Evolutionary conservation across 2,329 filamentous ascomycete genomes (phyloP).

Genomic region (Ophiosphaerella narmari): DNA sequence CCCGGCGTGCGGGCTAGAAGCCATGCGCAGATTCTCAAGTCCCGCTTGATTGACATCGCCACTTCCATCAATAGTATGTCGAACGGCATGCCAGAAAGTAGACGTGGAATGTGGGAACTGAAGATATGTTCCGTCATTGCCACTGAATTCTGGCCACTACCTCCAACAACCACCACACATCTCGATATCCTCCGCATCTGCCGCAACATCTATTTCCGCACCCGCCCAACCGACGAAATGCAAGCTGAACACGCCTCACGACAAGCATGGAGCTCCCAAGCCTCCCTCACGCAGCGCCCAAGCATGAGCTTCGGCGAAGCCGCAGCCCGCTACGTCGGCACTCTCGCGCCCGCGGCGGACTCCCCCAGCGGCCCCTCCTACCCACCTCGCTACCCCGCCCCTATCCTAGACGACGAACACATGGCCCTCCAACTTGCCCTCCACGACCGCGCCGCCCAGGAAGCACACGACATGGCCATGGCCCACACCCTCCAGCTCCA

Average conservation of each 20-base stretch:
- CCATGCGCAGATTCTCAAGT: conserved; percentile 18
- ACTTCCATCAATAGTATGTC: conserved; percentile 10
- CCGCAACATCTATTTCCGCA: conserved; percentile 11
- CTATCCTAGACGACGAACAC: too few species aligned
- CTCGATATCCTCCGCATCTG: conserved; percentile 18
- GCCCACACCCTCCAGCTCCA: too few species aligned
- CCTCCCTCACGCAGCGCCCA: too few species aligned
- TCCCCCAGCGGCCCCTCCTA: too few species aligned
- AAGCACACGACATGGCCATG: too few species aligned
- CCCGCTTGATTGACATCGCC: conserved; percentile 20
- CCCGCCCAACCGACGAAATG: neutral
- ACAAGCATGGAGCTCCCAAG: too few species aligned
- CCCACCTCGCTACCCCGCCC: too few species aligned
- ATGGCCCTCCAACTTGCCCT: too few species aligned
- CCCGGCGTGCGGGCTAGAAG: conserved; percentile 7
- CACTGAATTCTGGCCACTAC: conserved; percentile 20
- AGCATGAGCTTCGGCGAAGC: neutral
- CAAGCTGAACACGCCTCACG: neutral
- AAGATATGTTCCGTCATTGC: conserved; percentile 23
- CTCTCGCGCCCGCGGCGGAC: too few species aligned
- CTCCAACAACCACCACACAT: conserved; percentile 10
- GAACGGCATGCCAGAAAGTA: neutral
- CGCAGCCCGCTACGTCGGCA: neutral
- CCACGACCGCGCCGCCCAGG: too few species aligned
- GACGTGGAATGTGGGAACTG: conserved; percentile 12